Conservation (phyloP, 2,329 filamentous ascomycete genomes). For the Westerdykella aurantiaca region DNA sequence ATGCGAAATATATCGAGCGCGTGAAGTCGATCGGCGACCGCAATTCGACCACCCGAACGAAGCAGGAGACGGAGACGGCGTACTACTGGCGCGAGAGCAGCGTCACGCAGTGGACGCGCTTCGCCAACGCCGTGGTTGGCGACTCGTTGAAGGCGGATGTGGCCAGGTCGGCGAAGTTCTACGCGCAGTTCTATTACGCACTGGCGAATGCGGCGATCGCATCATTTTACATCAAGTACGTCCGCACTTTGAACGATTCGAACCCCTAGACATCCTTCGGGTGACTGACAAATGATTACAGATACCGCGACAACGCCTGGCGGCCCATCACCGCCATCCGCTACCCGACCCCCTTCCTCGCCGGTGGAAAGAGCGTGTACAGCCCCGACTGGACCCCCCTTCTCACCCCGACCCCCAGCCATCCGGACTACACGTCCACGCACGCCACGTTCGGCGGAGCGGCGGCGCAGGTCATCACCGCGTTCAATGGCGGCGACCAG, state of each 20-base stretch:
- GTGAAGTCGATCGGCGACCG: conserved; percentile 20
- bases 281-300: background rate
- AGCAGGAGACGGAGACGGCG: conserved; percentile 21
- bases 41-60: conserved; percentile 18
- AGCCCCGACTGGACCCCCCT: conserved; percentile 19
- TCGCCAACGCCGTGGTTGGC: conserved; percentile 19
- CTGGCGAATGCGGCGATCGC: conserved; percentile 26
- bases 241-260: background rate
- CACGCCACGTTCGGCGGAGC: conserved; percentile 24
- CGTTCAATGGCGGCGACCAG: conserved; percentile 15
- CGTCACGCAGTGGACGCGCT: conserved; percentile 19
- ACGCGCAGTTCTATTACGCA: conserved; percentile 24
- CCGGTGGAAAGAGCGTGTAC: conserved; percentile 15
- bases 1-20: conserved; percentile 14
- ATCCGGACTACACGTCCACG: conserved; percentile 25
- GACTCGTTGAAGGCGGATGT: conserved; percentile 17
- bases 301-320: conserved; percentile 20
- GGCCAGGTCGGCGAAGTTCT: conserved; percentile 21
- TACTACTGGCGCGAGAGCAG: conserved; percentile 26
- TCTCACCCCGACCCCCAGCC: conserved; percentile 20
- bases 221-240: conserved; percentile 18
- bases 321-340: conserved; percentile 20
- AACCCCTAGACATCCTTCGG: background rate
- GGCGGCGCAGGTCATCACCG: conserved; percentile 17
- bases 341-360: conserved; percentile 13